Evolutionary conservation across 1,284 basidiomycete genomes (phyloP).

Genomic region (Cutaneotrichosporon spelunceum): DNA sequence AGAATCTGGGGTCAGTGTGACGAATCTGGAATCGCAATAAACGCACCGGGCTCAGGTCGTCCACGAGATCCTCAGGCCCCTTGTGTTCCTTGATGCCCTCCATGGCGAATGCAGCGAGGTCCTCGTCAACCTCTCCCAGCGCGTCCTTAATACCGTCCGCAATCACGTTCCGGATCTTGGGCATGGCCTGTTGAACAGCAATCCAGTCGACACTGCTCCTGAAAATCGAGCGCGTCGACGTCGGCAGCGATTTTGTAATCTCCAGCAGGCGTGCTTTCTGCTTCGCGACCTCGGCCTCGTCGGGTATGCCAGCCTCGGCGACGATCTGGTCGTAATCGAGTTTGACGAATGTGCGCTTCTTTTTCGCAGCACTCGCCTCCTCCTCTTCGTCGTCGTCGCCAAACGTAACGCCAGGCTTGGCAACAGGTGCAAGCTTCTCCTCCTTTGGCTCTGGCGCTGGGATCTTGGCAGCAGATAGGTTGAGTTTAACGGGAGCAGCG

Average conservation of each 20-base stretch:
- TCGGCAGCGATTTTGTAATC: slow-evolving; percentile 65
- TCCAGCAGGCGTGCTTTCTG: slow-evolving; percentile 71
- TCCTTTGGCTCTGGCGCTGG: slow-evolving; percentile 22
- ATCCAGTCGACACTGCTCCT: slow-evolving; percentile 80
- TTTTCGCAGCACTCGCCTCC: slow-evolving; percentile 64
- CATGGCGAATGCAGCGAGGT: slow-evolving; percentile 81
- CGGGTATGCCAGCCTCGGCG: slow-evolving; percentile 23
- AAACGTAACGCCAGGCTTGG: slow-evolving; percentile 57
- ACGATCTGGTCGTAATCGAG: slow-evolving; percentile 63
- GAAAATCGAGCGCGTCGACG: slow-evolving; percentile 70
- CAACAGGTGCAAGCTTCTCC: slow-evolving; percentile 50
- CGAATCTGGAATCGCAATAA: neutral
- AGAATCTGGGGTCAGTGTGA: slow-evolving; percentile 60
- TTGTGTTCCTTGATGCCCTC: slow-evolving; percentile 85
- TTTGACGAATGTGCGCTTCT: slow-evolving; percentile 75
- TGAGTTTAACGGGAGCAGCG: slow-evolving; percentile 77
- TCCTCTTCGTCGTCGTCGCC: slow-evolving; percentile 74
- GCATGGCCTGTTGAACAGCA: slow-evolving; percentile 71
- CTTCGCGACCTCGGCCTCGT: slow-evolving; percentile 56
- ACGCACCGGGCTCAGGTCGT: slow-evolving; percentile 80
- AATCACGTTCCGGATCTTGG: slow-evolving; percentile 74
- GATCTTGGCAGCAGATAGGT: slow-evolving; percentile 55
- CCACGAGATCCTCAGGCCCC: slow-evolving; percentile 70
- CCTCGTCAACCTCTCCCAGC: slow-evolving; percentile 69
- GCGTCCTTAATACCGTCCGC: slow-evolving; percentile 75